Evolutionary conservation across 2,329 filamentous ascomycete genomes (phyloP), one percentile per base, ranked within the genome.

Genomic region (Ophiocordyceps sinensis): DNA sequence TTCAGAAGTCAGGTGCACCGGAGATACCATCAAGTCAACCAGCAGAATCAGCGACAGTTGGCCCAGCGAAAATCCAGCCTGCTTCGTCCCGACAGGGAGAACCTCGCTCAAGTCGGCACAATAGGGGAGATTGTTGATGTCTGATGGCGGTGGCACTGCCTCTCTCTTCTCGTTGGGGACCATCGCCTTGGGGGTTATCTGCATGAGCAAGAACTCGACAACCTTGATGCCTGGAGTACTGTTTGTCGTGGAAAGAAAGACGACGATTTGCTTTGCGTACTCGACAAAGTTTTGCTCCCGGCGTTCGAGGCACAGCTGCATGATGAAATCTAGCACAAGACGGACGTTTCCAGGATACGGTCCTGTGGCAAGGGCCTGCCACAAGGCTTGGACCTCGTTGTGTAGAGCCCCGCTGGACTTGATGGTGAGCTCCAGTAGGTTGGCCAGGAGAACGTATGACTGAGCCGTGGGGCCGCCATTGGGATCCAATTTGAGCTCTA

Each of bases 211-310:
- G 50, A 95, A 95, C 48, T 98, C 91, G 11, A 98, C 81, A 3
- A 98, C 88, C 53, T 94, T 93, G 38, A 85, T 81, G 1, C 88
- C 88, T 2, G 88, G 56, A 62, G 82, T 54, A 74, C 66, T 73
- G 47, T 67, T 71, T 0, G 73, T 94, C 48, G 85, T 91, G 0
- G 91, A 93, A 5, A 98, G 61, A 57, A 95, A 96, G 1, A 98
- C 93, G 14, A 96, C 87, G 40, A 98, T 91, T 59, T 98, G 91
- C 64, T 96, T 98, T 5, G 89, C 89, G 55, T 93, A 94, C 51
- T 95, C 86, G 42, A 98, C 89, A 59, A 95, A 98, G 52, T 95
- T 96, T 53, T 98, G 91, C 58, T 98, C 93, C 38, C 89, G 79
- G 28, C 89, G 79, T 53, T 98, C 91, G 11, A 98, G 67, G 51